A percentile compares a stretch with the other conserved stretches of the same genome.
These are phyloP conservation scores for Yamadazyma siamensis DNA, from an alignment of 1,139 yeast genomes.

Conservation along the genomic window DNA sequence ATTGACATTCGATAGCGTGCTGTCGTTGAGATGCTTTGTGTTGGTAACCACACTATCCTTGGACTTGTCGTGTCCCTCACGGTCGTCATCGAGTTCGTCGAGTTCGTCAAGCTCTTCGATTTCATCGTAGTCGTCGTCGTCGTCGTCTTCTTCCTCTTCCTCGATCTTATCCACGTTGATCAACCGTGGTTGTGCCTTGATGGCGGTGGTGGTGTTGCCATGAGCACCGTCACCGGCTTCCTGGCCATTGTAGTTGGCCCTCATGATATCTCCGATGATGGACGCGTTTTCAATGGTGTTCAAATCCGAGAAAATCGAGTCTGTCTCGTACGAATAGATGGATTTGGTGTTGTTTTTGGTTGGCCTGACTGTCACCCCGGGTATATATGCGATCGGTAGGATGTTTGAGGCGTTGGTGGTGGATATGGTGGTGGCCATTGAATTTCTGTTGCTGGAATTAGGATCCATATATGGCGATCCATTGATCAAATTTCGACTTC, in stretches of 20 bases:
- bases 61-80: constrained; percentile 2
- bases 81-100: constrained; percentile 4
- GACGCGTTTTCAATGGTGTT: constrained; percentile 53
- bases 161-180: constrained; percentile 55
- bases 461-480: constrained; percentile 22
- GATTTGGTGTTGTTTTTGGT: constrained; percentile 45
- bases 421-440: constrained; percentile 59
- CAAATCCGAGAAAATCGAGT: constrained; percentile 50
- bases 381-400: constrained; percentile 90
- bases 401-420: constrained; percentile 80
- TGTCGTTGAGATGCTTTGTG: constrained; percentile 13
- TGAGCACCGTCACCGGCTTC: constrained; percentile 3
- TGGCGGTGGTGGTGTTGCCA: constrained; percentile 58
- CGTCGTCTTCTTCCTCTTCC: constrained; percentile 48
- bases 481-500: constrained; percentile 10
- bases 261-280: constrained; percentile 47
- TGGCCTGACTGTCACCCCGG: constrained; percentile 80
- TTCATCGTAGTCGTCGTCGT: constrained; percentile 31
- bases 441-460: constrained; percentile 31
- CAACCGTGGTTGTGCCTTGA: constrained; percentile 65
- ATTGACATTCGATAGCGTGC: constrained; percentile 12
- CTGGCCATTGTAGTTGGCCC: constrained; percentile 20
- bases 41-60: constrained; percentile 10
- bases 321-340: constrained; percentile 48
- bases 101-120: constrained; percentile 18